Conservation (phyloP, 1,139 yeast species). For the Kodamaea sp. region DNA sequence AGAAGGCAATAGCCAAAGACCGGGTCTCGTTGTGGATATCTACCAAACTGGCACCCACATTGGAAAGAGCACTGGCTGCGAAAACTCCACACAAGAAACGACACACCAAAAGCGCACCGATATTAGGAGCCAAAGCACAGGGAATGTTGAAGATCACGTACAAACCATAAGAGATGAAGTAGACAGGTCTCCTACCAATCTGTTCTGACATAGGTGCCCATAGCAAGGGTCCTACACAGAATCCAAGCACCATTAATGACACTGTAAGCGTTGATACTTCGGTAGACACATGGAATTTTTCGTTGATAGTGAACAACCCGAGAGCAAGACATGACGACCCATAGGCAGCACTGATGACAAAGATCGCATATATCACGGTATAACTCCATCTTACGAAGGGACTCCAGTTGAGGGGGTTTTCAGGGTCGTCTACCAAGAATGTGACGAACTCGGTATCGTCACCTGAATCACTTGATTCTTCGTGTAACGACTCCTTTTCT, state of each 20-base stretch:
- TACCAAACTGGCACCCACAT: conserved; percentile 89
- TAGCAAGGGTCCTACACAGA: conserved; percentile 80
- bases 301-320: conserved; percentile 64
- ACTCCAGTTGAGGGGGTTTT: conserved; percentile 86
- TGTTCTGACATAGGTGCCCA: conserved; percentile 93
- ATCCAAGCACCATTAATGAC: conserved; percentile 87
- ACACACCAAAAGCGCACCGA: conserved; percentile 76
- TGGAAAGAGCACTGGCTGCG: conserved; percentile 78
- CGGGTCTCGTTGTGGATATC: conserved; percentile 80
- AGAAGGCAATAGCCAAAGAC: conserved; percentile 87
- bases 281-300: conserved; percentile 63
- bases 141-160: conserved; percentile 84
- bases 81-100: conserved; percentile 87
- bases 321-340: conserved; percentile 92
- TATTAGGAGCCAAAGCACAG: conserved; percentile 82
- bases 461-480: conserved; percentile 12
- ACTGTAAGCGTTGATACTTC: conserved; percentile 82
- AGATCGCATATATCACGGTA: conserved; percentile 62
- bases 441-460: conserved; percentile 78
- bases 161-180: conserved; percentile 70
- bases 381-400: conserved; percentile 59
- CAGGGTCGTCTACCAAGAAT: conserved; percentile 73
- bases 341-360: conserved; percentile 85
- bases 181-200: conserved; percentile 84
- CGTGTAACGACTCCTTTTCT: conserved; percentile 10